Evolutionary conservation across 805 yeast species (phyloP).

Genomic region (Yarrowia sp.): DNA sequence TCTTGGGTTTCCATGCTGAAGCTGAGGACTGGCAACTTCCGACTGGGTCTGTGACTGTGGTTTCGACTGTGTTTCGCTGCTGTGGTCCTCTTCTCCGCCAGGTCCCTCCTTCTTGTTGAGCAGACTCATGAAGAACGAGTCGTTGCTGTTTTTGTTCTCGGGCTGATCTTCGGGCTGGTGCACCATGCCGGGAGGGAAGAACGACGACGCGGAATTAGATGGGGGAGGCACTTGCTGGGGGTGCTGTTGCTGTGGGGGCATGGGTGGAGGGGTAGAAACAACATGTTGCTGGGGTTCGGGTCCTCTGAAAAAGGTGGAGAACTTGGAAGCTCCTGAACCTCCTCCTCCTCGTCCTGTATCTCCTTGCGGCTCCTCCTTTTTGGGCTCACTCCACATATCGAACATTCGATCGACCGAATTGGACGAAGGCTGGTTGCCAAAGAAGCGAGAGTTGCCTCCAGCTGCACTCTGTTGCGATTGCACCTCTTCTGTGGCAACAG

Average conservation of each 20-base stretch:
- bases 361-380: slow-evolving; percentile 56
- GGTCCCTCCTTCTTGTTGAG: slow-evolving; percentile 28
- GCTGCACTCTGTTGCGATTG: background rate
- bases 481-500: background rate
- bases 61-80: slow-evolving; percentile 7
- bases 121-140: slow-evolving; percentile 39
- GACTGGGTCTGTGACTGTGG: slow-evolving; percentile 23
- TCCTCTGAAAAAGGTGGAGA: slow-evolving; percentile 38
- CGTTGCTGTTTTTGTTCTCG: slow-evolving; percentile 39
- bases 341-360: slow-evolving; percentile 9
- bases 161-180: slow-evolving; percentile 23
- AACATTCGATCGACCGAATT: slow-evolving; percentile 82
- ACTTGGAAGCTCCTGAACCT: slow-evolving; percentile 35
- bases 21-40: slow-evolving; percentile 15
- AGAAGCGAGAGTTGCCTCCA: slow-evolving; percentile 26
- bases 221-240: slow-evolving; percentile 12
- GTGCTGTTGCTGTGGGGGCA: slow-evolving; percentile 28
- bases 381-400: slow-evolving; percentile 95
- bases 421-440: slow-evolving; percentile 14
- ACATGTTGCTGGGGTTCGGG: slow-evolving; percentile 26
- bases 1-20: slow-evolving; percentile 20
- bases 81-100: slow-evolving; percentile 7
- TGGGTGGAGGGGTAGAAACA: slow-evolving; percentile 5
- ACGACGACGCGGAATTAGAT: slow-evolving; percentile 1
- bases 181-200: slow-evolving; percentile 24